A percentile compares a stretch with the other conserved stretches of the same genome.
Evolutionary conservation across 495 filamentous ascomycete species (phyloP).

Genomic region (Thozetella sp.): DNA sequence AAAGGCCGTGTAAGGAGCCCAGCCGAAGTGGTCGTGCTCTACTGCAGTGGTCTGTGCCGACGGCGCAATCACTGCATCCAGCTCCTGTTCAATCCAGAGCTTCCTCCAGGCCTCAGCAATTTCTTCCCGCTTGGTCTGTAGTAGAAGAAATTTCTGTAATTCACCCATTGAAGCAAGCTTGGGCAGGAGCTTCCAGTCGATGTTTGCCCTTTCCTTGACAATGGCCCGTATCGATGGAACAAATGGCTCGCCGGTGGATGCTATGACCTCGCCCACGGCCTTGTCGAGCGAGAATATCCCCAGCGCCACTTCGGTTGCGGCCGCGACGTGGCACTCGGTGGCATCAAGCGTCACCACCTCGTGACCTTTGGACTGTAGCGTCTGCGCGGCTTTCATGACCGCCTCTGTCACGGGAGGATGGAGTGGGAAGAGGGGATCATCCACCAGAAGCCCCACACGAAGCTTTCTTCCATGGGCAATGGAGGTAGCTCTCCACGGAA

Average conservation of each 20-base stretch:
- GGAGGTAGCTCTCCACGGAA: slow-evolving; percentile 40
- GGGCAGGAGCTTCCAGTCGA: background rate
- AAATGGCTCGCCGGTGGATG: background rate
- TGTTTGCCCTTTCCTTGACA: background rate
- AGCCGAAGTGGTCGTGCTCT: slow-evolving; percentile 47
- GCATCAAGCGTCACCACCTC: slow-evolving; percentile 38
- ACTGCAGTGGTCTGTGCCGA: slow-evolving; percentile 48
- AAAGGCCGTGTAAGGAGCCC: slow-evolving; percentile 47
- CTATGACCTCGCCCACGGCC: slow-evolving; percentile 13
- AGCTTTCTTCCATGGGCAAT: slow-evolving; percentile 21
- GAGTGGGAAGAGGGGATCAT: slow-evolving; percentile 57
- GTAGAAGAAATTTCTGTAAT: background rate
- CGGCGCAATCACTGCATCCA: slow-evolving; percentile 50
- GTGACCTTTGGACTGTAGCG: slow-evolving; percentile 41
- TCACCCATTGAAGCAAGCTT: background rate
- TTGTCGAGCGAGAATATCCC: slow-evolving; percentile 19
- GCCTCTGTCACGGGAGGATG: slow-evolving; percentile 57
- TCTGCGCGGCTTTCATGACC: slow-evolving; percentile 46
- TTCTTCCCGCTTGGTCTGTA: background rate
- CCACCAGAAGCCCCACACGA: slow-evolving; percentile 54
- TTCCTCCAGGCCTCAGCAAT: slow-evolving; percentile 22
- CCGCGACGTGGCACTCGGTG: slow-evolving; percentile 14
- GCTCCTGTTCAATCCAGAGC: slow-evolving; percentile 27
- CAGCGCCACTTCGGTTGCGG: slow-evolving; percentile 17
- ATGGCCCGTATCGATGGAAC: background rate